phyloP scores from a whole-genome alignment of 331 rosid species.

The Dryas integrifolia region DNA sequence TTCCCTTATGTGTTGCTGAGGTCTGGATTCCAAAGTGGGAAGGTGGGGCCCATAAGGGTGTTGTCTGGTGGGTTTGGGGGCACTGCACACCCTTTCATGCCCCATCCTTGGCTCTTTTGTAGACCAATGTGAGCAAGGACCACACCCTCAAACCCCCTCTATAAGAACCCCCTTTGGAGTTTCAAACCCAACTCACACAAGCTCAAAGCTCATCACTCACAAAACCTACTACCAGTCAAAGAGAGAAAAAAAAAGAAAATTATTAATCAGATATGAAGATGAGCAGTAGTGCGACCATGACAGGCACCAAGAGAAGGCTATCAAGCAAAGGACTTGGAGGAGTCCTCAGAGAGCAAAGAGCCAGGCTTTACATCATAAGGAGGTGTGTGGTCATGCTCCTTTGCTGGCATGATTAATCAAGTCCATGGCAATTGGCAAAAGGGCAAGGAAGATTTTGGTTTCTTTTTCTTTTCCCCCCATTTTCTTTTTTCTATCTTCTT shows the following conservation, averaged over 20 bases:
- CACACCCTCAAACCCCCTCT: slow-evolving; percentile 36
- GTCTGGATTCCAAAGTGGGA: slow-evolving; percentile 48
- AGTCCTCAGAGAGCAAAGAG: slow-evolving; percentile 77
- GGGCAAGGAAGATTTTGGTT: background rate
- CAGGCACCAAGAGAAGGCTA: slow-evolving; percentile 67
- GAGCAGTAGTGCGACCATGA: slow-evolving; percentile 39
- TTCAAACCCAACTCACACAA: slow-evolving; percentile 27
- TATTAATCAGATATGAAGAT: slow-evolving; percentile 57
- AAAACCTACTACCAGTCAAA: background rate
- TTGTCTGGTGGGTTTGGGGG: slow-evolving; percentile 65
- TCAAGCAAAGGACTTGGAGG: slow-evolving; percentile 83
- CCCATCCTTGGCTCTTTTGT: slow-evolving; percentile 58
- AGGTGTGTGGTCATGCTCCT: slow-evolving; percentile 98
- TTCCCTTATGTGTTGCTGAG: slow-evolving; percentile 26
- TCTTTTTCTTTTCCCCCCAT: background rate
- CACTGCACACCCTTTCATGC: slow-evolving; percentile 78
- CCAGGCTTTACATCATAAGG: slow-evolving; percentile 81
- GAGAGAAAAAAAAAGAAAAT: slow-evolving; percentile 10
- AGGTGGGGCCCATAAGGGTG: slow-evolving; percentile 40
- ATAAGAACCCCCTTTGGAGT: slow-evolving; percentile 31
- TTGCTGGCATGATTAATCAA: slow-evolving; percentile 83
- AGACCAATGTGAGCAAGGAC: slow-evolving; percentile 45
- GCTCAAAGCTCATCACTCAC: slow-evolving; percentile 14
- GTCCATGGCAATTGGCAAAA: slow-evolving; percentile 4
- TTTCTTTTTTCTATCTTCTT: slow-evolving; percentile 9